These are phyloP conservation scores for Teratosphaeria nubilosa DNA, from an alignment of 2,329 filamentous ascomycete genomes.

Conservation along the genomic window DNA sequence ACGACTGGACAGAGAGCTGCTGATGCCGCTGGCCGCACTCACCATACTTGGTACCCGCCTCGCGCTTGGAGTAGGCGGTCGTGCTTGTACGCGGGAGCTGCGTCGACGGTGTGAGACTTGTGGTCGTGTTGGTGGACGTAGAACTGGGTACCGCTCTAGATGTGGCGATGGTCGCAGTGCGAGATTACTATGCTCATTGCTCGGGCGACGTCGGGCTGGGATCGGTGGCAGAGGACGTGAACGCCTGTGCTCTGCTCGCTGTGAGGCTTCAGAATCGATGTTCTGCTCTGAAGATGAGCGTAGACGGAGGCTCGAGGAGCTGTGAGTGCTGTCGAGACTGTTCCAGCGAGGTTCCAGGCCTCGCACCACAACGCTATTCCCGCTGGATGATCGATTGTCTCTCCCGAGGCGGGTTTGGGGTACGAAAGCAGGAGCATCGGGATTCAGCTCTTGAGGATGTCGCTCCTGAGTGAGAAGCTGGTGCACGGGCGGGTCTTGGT, in stretches of 20 bases:
- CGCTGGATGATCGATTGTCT: conserved; percentile 2
- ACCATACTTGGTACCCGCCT: not conserved
- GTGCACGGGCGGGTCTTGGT: not conserved
- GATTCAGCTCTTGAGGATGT: conserved; percentile 11
- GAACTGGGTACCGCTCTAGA: conserved; percentile 16
- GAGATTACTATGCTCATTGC: conserved; percentile 10
- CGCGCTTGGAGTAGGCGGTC: not conserved
- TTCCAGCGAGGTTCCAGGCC: conserved; percentile 4
- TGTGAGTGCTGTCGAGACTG: conserved; percentile 7
- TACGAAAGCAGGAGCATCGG: conserved; percentile 20
- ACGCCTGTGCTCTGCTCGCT: not conserved
- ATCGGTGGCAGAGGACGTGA: not conserved
- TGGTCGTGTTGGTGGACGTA: conserved; percentile 8
- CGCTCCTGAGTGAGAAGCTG: not conserved
- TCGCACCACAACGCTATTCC: not conserved
- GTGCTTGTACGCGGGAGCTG: not conserved
- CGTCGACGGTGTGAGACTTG: not conserved
- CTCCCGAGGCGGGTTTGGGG: conserved; percentile 17
- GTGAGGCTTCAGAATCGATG: conserved; percentile 1
- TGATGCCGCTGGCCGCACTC: conserved; percentile 9
- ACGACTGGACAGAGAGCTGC: not conserved
- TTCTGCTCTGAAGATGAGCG: conserved; percentile 17
- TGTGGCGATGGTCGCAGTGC: conserved; percentile 2
- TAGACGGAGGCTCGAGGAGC: conserved; percentile 10
- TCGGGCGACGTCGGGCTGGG: conserved; percentile 7